Base-by-base conservation (phyloP, 345 rosid species). In the Heritiera fomes region DNA sequence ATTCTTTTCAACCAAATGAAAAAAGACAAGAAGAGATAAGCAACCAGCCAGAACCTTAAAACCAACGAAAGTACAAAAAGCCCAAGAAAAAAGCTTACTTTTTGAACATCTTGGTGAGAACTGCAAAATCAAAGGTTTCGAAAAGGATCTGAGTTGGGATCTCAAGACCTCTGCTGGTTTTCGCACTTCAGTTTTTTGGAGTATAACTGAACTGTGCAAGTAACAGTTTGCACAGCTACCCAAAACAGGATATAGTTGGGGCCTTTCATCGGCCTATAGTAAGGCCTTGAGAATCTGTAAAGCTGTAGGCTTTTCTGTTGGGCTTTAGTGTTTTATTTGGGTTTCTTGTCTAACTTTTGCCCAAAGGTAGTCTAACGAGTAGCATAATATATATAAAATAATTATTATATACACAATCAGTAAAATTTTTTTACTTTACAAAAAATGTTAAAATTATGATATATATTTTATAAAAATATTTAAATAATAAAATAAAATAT, bases 81-180 rank as follows among this genome's bases (percentile, higher is more conserved):
- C 28, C 28, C 28, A 75, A 66, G 23, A 18, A 73, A n/a, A 38
- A n/a, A 47, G 76, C 78, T 83, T 77, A 87, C 88, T 87, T 87
- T 77, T 85, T 87, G 84, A 87, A 87, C 90, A 87, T 87, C 23
- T 65, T 80, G 75, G 64, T 40, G 63, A 56, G 73, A 61, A 61
- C 43, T 52, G 71, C 11, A 12, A 32, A 76, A 13, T 52, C 53
- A 45, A 46, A 72, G 45, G 75, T 38, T 67, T 80, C 50, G 13
- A 40, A 71, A 60, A 64, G 40, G 61, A 46, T 49, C 59, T 77
- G 77, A 50, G 58, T 66, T 64, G 71, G 68, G 75, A 74, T 59
- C 62, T 1, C 66, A 38, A 75, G 73, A 67, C 71, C 70, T 32
- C 79, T 32, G 59, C 20, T 20, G 59, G 23, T 12, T 49, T 49